These are phyloP conservation scores for Fusarium bactridioides DNA, from an alignment of 2,329 filamentous ascomycete genomes.

Conservation along the genomic window DNA sequence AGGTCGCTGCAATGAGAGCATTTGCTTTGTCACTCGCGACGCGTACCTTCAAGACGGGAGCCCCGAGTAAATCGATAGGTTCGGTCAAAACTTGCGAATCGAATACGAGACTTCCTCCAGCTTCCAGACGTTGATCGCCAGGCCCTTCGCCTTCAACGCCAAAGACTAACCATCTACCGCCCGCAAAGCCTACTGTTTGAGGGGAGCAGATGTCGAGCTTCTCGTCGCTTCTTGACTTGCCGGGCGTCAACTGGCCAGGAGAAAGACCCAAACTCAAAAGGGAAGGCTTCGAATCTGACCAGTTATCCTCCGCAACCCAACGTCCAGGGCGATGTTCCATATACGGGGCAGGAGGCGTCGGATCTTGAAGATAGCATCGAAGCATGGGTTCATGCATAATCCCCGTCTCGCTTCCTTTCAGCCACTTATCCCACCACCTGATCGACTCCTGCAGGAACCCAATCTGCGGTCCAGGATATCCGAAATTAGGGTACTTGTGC, in stretches of 20 bases:
- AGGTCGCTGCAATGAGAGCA: neutral
- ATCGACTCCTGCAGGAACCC: neutral
- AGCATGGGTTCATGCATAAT: constrained; percentile 7
- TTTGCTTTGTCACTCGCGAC: neutral
- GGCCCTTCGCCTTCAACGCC: neutral
- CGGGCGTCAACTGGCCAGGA: neutral
- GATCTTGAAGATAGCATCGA: neutral
- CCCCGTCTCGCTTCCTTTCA: neutral
- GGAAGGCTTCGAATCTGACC: neutral
- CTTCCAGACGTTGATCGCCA: neutral
- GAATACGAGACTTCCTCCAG: neutral
- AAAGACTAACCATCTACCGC: constrained; percentile 1
- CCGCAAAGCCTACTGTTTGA: neutral
- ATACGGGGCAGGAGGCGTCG: neutral
- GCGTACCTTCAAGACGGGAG: neutral
- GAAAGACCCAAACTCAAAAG: neutral
- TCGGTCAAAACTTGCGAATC: neutral
- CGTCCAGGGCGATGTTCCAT: neutral
- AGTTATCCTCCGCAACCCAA: neutral
- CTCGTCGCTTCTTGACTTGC: fast-evolving
- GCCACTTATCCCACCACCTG: constrained; percentile 5
- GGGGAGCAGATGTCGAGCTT: neutral
- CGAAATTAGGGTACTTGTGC: constrained; percentile 1
- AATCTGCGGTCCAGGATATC: neutral
- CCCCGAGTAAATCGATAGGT: neutral